Percentiles rank a stretch among this genome's conserved stretches.
These are phyloP conservation scores for Cryptococcus wingfieldii DNA, from an alignment of 1,284 basidiomycete species.

Conservation along the genomic window DNA sequence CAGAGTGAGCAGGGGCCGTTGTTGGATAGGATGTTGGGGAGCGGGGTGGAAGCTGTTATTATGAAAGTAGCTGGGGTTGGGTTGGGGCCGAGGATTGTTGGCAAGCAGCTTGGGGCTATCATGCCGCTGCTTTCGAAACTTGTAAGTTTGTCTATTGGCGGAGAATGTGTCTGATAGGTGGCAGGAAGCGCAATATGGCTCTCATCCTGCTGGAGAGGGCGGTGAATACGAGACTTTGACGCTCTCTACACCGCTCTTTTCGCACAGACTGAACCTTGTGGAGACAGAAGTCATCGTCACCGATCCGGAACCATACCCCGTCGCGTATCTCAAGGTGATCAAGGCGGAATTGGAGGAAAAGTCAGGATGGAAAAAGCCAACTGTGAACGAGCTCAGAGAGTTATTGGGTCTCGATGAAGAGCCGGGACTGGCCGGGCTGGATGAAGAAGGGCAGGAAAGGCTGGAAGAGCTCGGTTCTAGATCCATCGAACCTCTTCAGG, in stretches of 20 bases:
- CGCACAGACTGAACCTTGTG: conserved; percentile 63
- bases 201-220: conserved; percentile 95
- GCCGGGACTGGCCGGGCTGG: conserved; percentile 20
- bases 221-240: conserved; percentile 97
- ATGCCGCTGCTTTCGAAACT: conserved; percentile 67
- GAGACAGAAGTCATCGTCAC: conserved; percentile 65
- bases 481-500: neutral
- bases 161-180: neutral
- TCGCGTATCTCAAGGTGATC: conserved; percentile 80
- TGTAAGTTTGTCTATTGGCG: conserved; percentile 51
- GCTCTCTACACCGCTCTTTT: conserved; percentile 85
- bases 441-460: conserved; percentile 24
- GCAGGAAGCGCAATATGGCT: conserved; percentile 78
- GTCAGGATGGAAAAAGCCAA: conserved; percentile 30
- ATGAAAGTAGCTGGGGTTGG: conserved; percentile 98
- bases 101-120: conserved; percentile 71
- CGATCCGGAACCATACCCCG: conserved; percentile 58
- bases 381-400: conserved; percentile 23
- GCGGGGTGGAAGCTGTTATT: conserved; percentile 74
- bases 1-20: conserved; percentile 81
- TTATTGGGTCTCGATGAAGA: conserved; percentile 31
- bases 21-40: conserved; percentile 77
- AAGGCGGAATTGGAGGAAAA: conserved; percentile 62
- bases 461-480: conserved; percentile 13
- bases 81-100: conserved; percentile 70